Conservation (phyloP, 192 early-diverging fungal genomes). For the Coemansia sp. region DNA sequence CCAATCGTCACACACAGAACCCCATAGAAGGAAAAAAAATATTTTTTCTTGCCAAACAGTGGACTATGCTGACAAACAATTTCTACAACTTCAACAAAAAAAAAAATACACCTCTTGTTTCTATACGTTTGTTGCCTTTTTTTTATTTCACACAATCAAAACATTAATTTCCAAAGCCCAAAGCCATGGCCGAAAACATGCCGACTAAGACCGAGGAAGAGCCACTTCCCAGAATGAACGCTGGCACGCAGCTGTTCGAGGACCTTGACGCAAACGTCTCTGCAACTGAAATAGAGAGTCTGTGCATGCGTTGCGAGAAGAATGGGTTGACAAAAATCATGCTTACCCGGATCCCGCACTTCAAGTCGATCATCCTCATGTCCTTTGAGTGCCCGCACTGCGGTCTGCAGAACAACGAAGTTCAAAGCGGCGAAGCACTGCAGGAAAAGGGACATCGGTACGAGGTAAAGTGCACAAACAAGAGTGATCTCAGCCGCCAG, state of each 20-base stretch:
- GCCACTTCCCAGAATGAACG: slow-evolving; percentile 32
- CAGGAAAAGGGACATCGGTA: slow-evolving; percentile 77
- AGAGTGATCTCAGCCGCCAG: slow-evolving; percentile 87
- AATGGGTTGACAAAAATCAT: slow-evolving; percentile 85
- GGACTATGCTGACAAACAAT: slow-evolving; percentile 1
- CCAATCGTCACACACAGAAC: not conserved
- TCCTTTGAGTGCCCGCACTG: slow-evolving; percentile 90
- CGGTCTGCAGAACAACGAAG: slow-evolving; percentile 83
- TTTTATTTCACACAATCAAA: slow-evolving; percentile 6
- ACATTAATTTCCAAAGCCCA: slow-evolving; percentile 5
- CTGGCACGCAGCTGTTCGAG: slow-evolving; percentile 62
- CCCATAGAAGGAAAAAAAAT: not conserved
- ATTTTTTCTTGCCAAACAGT: not conserved
- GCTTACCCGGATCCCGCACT: slow-evolving; percentile 90
- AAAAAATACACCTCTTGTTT: not conserved
- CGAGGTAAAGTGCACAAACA: slow-evolving; percentile 61
- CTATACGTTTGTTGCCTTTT: no score
- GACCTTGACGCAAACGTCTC: slow-evolving; percentile 65
- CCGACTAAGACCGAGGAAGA: slow-evolving; percentile 12
- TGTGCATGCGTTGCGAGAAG: slow-evolving; percentile 89
- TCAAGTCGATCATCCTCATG: slow-evolving; percentile 82
- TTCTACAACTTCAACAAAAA: not conserved
- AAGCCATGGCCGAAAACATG: not conserved
- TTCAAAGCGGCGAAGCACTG: slow-evolving; percentile 82
- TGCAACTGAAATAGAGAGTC: slow-evolving; percentile 82